Percentiles rank a stretch among this genome's conserved stretches.
Evolutionary conservation across 345 rosid species (phyloP).

Genomic region (Lenwebbia sp.): DNA sequence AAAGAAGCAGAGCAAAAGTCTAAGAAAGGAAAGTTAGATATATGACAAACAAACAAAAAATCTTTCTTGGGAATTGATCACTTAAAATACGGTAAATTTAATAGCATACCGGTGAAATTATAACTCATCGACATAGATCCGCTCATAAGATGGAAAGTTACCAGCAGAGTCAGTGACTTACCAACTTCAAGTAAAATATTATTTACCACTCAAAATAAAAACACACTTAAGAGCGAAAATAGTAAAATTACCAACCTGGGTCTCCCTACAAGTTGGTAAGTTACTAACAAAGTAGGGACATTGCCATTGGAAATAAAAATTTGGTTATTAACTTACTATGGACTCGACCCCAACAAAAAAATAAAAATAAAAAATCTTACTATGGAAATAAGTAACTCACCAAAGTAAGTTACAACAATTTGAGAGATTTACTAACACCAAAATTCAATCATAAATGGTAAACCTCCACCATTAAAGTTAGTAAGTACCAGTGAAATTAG

Average conservation of each 20-base stretch:
- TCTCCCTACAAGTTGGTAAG: not conserved
- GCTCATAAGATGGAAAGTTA: not conserved
- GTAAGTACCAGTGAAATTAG: not conserved
- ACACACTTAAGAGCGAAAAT: too few relatives aligned
- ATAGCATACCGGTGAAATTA: not conserved
- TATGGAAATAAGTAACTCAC: not conserved
- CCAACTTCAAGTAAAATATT: not conserved
- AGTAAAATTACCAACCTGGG: not conserved
- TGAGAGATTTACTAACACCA: not conserved
- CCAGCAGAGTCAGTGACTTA: not conserved
- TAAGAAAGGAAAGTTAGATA: too few relatives aligned
- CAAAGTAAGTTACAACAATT: too few relatives aligned
- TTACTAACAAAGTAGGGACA: not conserved
- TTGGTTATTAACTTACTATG: not conserved
- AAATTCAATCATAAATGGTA: not conserved
- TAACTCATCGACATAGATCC: not conserved
- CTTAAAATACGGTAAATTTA: not conserved
- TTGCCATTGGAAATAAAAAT: not conserved
- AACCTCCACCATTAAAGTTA: not conserved
- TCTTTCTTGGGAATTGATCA: not conserved
- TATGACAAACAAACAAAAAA: too few relatives aligned
- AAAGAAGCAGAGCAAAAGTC: too few relatives aligned
- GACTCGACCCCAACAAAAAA: too few relatives aligned
- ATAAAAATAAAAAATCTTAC: too few relatives aligned
- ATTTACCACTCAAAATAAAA: not conserved